These are phyloP conservation scores for Cerioporus squamosus DNA, from an alignment of 1,284 basidiomycete species.

Conservation along the genomic window DNA sequence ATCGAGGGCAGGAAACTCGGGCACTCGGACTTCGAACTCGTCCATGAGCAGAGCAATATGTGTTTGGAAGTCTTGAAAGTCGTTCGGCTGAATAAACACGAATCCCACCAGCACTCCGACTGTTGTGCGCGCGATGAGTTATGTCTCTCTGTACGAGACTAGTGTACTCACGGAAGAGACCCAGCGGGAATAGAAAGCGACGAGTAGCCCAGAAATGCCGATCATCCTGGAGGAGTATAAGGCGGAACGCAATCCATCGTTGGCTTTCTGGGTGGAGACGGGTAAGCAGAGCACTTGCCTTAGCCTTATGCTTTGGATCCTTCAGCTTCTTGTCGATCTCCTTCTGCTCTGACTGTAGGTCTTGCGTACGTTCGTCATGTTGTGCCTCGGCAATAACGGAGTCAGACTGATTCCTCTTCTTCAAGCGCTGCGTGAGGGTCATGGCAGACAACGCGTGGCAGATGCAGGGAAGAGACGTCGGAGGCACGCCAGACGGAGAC, in stretches of 20 bases:
- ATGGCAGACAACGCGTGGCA: not conserved
- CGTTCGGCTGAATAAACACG: slow-evolving; percentile 60
- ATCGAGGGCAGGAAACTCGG: slow-evolving; percentile 58
- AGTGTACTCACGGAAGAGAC: slow-evolving; percentile 44
- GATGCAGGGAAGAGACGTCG: not conserved
- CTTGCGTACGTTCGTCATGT: slow-evolving; percentile 7
- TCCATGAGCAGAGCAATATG: slow-evolving; percentile 44
- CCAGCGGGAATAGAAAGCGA: slow-evolving; percentile 52
- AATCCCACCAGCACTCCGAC: slow-evolving; percentile 70
- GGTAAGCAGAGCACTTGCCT: slow-evolving; percentile 1
- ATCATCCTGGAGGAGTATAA: slow-evolving; percentile 7
- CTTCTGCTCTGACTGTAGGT: slow-evolving; percentile 6
- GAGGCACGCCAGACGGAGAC: not conserved
- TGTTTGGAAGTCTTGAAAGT: slow-evolving; percentile 53
- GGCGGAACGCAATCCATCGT: too few relatives aligned
- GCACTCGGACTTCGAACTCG: slow-evolving; percentile 56
- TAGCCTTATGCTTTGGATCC: not conserved
- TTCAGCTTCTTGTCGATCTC: slow-evolving; percentile 13
- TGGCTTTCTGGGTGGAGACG: not conserved
- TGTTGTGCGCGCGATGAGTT: slow-evolving; percentile 31
- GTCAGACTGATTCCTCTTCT: slow-evolving; percentile 23
- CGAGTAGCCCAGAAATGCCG: slow-evolving; percentile 38
- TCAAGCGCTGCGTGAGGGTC: slow-evolving; percentile 16
- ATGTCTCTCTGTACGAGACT: not conserved
- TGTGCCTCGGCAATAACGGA: slow-evolving; percentile 5